Evolutionary conservation across 1,284 basidiomycete genomes (phyloP).

Genomic region (Pseudomicrostroma phylloplanum): DNA sequence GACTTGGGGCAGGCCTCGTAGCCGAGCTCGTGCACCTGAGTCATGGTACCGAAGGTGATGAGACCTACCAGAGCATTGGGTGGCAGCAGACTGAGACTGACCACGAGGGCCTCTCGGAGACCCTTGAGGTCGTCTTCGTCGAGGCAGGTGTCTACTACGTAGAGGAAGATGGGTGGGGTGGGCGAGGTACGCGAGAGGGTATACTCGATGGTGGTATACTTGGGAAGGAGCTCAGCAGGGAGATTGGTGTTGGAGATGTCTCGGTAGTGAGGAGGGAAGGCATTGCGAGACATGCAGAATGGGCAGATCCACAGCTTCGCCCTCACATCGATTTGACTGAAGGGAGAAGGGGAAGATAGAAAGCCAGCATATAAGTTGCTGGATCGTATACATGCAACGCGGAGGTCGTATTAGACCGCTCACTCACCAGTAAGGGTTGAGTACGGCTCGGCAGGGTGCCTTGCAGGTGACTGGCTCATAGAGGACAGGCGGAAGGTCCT

Average conservation of each 20-base stretch:
- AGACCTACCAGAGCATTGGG: conserved; percentile 90
- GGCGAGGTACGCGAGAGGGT: conserved; percentile 84
- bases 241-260: conserved; percentile 96
- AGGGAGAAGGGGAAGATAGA: background rate
- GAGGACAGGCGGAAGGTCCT: conserved; percentile 88
- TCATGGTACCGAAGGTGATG: conserved; percentile 93
- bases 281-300: conserved; percentile 91
- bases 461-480: conserved; percentile 99
- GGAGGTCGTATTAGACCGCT: background rate
- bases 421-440: conserved; percentile 84
- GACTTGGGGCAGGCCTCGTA: conserved; percentile 95
- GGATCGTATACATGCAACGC: conserved; percentile 1
- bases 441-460: conserved; percentile 88
- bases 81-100: conserved; percentile 85
- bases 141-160: conserved; percentile 94
- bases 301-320: conserved; percentile 99
- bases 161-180: conserved; percentile 91
- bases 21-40: conserved; percentile 94
- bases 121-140: conserved; percentile 95
- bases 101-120: conserved; percentile 81
- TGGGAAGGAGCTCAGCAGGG: conserved; percentile 88
- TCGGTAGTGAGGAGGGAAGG: conserved; percentile 98
- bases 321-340: conserved; percentile 92
- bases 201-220: conserved; percentile 99
- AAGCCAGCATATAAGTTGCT: too few relatives aligned